Conservation (phyloP, 306 rosid species). For the Alnus glutinosa region DNA sequence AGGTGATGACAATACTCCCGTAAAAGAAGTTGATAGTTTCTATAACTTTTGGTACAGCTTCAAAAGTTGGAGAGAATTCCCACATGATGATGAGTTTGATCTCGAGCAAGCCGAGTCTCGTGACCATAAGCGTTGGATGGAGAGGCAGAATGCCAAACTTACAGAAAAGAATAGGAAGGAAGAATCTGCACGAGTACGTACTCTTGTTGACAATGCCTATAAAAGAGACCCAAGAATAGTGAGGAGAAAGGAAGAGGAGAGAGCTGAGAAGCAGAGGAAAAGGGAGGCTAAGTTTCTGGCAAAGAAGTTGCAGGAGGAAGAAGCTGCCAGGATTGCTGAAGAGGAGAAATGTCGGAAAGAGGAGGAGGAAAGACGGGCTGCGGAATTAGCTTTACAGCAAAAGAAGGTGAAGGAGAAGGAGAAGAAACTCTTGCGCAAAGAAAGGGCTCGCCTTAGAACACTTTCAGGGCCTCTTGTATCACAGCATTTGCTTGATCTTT, state of each 20-base stretch:
- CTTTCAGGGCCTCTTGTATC: conserved; percentile 61
- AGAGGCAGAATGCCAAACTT: conserved; percentile 93
- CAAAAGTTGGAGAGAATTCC: conserved; percentile 99
- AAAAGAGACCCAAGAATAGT: conserved; percentile 86
- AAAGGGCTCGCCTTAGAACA: conserved; percentile 76
- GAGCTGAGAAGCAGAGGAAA: conserved; percentile 88
- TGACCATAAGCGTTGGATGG: conserved; percentile 98
- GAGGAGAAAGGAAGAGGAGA: conserved; percentile 86
- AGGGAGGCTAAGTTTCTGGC: conserved; percentile 81
- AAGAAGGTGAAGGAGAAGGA: conserved; percentile 89
- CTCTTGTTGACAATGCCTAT: conserved; percentile 91
- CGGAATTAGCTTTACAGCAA: conserved; percentile 81
- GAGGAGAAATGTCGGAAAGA: conserved; percentile 71
- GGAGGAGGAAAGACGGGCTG: conserved; percentile 79
- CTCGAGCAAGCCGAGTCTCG: conserved; percentile 97
- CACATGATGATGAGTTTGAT: conserved; percentile 95
- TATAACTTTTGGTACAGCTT: conserved; percentile 90
- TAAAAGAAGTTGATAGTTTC: conserved; percentile 74
- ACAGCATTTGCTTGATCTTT: conserved; percentile 49
- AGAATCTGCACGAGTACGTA: conserved; percentile 79
- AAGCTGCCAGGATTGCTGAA: conserved; percentile 79
- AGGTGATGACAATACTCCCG: conserved; percentile 76
- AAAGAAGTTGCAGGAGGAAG: conserved; percentile 89
- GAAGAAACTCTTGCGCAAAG: conserved; percentile 94
- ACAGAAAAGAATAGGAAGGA: conserved; percentile 95